Base-by-base conservation (phyloP, 2,329 filamentous ascomycete genomes). In the Neocucurbitaria cava region DNA sequence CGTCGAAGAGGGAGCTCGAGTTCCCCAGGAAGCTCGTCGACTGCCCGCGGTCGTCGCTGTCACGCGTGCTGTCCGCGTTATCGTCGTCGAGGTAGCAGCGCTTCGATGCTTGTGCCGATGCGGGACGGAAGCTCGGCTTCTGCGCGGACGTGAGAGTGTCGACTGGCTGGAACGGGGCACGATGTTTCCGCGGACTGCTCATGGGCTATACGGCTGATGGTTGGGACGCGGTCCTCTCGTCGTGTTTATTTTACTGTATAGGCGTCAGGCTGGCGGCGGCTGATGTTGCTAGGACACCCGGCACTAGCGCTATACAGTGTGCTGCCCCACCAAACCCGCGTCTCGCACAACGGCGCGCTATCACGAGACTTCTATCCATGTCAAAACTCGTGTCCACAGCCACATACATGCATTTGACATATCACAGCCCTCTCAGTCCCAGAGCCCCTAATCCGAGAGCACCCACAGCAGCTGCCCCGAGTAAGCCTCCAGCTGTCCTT, bases 1-100 rank as follows among this genome's bases (percentile, higher is more conserved):
- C 68, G 54, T 75, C 71, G 42, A 76, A 76, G 6, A 76, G 65
- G 6, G 69, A 75, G 51, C 71, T 76, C 8, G 67, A 70, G 50
- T 74, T 62, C 52, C 71, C 71, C 17, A 73, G 53, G 3, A 35
- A 35, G 31, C 31, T 33, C 10, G 55, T 52, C 4, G 59, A 65
- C 33, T 47, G 59, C 20, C 64, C 49, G 46, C 8, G 15, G 18
- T 46, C n/a, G 13, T 38, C n/a, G 15, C 4, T 21, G 15, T 15
- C 31, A n/a, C 15, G 31, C 17, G 15, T 13, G 30, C 15, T 18
- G 3, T 21, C 9, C 1, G 24, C 18, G 17, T 40, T 31, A 26
- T 39, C 18, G 38, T 38, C 24, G 39, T 45, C 20, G 21, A 13
- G 10, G 30, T 36, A 8, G 18, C 48, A 15, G 39, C 13, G 18